A percentile compares a stretch with the other conserved stretches of the same genome.
phyloP scores from a whole-genome alignment of 352 stramenopile species.

The Globisporangium apiculatum region DNA sequence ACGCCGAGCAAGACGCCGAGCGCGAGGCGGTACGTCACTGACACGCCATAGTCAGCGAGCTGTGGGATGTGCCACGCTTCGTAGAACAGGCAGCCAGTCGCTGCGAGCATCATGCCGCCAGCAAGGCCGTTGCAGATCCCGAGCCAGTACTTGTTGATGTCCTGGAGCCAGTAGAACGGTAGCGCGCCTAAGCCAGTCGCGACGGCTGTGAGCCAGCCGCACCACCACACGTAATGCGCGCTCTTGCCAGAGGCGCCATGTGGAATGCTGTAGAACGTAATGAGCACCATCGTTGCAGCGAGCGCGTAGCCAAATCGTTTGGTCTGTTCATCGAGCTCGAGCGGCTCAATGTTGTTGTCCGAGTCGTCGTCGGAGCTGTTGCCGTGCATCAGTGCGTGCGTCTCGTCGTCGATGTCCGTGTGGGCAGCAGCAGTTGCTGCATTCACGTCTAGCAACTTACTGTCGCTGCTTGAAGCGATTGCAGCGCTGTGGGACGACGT shows the following conservation, averaged over 20 bases:
- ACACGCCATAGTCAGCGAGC: slow-evolving; percentile 58
- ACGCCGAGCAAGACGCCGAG: slow-evolving; percentile 90
- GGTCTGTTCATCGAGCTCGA: slow-evolving; percentile 17
- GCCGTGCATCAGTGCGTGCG: slow-evolving; percentile 9
- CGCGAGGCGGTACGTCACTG: slow-evolving; percentile 69
- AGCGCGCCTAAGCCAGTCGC: slow-evolving; percentile 93
- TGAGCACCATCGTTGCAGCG: slow-evolving; percentile 40
- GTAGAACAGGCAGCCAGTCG: slow-evolving; percentile 92
- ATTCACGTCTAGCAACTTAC: too few relatives aligned
- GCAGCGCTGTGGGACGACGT: slow-evolving; percentile 3
- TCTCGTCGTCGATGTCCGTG: slow-evolving; percentile 7
- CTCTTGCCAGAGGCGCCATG: slow-evolving; percentile 39
- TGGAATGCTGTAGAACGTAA: slow-evolving; percentile 62
- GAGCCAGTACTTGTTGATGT: slow-evolving; percentile 93
- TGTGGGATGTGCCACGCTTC: slow-evolving; percentile 88
- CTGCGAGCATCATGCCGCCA: slow-evolving; percentile 98
- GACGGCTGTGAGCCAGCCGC: slow-evolving; percentile 96
- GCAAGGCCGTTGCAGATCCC: slow-evolving; percentile 94
- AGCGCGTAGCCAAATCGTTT: slow-evolving; percentile 37
- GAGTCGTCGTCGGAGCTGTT: background rate
- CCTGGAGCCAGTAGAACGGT: slow-evolving; percentile 91
- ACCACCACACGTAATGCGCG: slow-evolving; percentile 94
- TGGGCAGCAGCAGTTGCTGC: background rate
- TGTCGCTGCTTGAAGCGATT: background rate
- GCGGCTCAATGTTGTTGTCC: slow-evolving; percentile 5